Evolutionary conservation across 129 eudicot genomes (phyloP).

Genomic region (Lactuca saligna): DNA sequence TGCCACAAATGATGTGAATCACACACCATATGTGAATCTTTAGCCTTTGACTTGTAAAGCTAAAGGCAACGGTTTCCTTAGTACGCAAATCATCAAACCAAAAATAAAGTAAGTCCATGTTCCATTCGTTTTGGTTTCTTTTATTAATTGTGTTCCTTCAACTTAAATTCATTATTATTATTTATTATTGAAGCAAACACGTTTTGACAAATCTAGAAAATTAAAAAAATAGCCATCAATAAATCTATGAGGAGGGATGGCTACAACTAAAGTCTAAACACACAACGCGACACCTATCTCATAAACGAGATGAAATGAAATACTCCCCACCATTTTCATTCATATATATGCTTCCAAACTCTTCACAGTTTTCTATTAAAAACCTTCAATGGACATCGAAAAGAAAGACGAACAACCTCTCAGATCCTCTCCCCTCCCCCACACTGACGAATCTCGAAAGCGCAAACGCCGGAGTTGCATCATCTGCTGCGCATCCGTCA

Average conservation of each 20-base stretch:
- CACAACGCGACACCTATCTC: conserved; percentile 5
- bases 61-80: background rate
- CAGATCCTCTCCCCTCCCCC: conserved; percentile 7
- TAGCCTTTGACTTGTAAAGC: background rate
- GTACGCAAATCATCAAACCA: background rate
- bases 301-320: background rate
- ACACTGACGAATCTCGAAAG: conserved; percentile 1
- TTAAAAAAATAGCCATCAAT: background rate
- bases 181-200: background rate
- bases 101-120: background rate
- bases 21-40: background rate
- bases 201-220: background rate
- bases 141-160: background rate
- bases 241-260: background rate
- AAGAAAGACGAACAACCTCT: conserved; percentile 38
- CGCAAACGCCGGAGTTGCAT: conserved; percentile 32
- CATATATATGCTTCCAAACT: background rate
- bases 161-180: background rate
- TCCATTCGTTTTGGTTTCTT: background rate
- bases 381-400: conserved; percentile 24
- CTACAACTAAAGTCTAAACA: background rate
- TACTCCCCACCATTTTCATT: background rate
- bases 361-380: background rate
- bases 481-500: conserved; percentile 27
- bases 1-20: background rate